Conservation (phyloP, 1,284 basidiomycete genomes). For the Trichosporon inkin region DNA sequence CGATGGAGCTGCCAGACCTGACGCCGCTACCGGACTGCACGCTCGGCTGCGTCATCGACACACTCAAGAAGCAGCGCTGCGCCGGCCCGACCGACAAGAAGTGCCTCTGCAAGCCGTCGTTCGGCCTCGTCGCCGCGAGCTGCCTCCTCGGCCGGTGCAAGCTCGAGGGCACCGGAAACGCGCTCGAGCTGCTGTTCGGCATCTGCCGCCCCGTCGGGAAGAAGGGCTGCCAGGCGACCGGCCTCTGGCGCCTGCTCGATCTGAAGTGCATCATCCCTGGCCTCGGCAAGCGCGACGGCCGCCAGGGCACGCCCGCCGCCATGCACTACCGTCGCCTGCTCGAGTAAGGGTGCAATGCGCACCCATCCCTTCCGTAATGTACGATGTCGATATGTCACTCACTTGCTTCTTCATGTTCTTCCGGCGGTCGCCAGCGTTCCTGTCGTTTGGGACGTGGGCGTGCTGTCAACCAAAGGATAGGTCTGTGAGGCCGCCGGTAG, state of each 20-base stretch:
- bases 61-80: neutral
- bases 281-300: neutral
- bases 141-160: conserved; percentile 8
- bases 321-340: neutral
- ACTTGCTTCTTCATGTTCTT: no score
- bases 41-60: conserved; percentile 9
- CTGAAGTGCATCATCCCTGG: conserved; percentile 3
- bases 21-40: neutral
- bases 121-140: neutral
- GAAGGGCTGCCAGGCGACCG: conserved; percentile 2
- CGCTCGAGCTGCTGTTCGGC: conserved; percentile 10
- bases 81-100: conserved; percentile 9
- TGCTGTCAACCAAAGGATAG: no score
- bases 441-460: no score
- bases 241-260: conserved; percentile 11
- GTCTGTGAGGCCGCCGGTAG: no score
- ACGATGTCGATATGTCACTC: no score
- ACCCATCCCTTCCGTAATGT: no score
- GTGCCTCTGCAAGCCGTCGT: conserved; percentile 11
- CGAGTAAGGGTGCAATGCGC: no score
- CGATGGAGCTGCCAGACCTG: conserved; percentile 10
- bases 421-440: no score
- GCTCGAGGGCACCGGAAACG: neutral
- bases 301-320: neutral
- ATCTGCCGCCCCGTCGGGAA: conserved; percentile 2